Evolutionary conservation across 2,329 filamentous ascomycete species (phyloP).

Genomic region (Beauveria bassiana): DNA sequence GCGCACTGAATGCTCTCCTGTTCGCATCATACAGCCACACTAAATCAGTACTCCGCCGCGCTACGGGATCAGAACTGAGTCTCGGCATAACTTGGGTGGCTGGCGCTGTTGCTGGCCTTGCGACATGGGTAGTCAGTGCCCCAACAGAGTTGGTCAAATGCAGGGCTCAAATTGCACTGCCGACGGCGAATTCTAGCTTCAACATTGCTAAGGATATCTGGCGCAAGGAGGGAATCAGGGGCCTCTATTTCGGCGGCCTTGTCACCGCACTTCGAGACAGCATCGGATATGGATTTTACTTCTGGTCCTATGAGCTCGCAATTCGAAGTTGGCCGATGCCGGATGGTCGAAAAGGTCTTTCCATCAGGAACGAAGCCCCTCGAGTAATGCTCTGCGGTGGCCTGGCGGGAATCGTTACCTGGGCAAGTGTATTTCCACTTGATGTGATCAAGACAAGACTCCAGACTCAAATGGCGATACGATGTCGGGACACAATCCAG

Average conservation of each 20-base stretch:
- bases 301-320: slow-evolving; percentile 81
- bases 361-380: slow-evolving; percentile 38
- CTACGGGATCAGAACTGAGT: slow-evolving; percentile 31
- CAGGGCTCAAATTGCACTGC: slow-evolving; percentile 59
- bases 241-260: slow-evolving; percentile 72
- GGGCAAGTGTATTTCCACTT: slow-evolving; percentile 83
- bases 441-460: slow-evolving; percentile 89
- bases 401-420: slow-evolving; percentile 78
- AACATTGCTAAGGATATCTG: slow-evolving; percentile 55
- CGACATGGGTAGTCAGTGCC: slow-evolving; percentile 77
- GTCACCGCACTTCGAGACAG: slow-evolving; percentile 79
- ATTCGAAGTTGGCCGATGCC: slow-evolving; percentile 47
- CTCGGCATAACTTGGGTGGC: slow-evolving; percentile 68
- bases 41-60: slow-evolving; percentile 50
- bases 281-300: slow-evolving; percentile 96
- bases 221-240: slow-evolving; percentile 50
- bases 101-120: slow-evolving; percentile 73
- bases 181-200: slow-evolving; percentile 48
- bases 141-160: slow-evolving; percentile 92
- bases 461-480: slow-evolving; percentile 57
- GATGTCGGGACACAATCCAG: not conserved
- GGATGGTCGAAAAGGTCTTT: slow-evolving; percentile 15
- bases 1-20: slow-evolving; percentile 81
- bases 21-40: slow-evolving; percentile 87
- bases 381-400: slow-evolving; percentile 77